Evolutionary conservation across 768 basidiomycete genomes (phyloP).

Genomic region (Sutorius australiensis): DNA sequence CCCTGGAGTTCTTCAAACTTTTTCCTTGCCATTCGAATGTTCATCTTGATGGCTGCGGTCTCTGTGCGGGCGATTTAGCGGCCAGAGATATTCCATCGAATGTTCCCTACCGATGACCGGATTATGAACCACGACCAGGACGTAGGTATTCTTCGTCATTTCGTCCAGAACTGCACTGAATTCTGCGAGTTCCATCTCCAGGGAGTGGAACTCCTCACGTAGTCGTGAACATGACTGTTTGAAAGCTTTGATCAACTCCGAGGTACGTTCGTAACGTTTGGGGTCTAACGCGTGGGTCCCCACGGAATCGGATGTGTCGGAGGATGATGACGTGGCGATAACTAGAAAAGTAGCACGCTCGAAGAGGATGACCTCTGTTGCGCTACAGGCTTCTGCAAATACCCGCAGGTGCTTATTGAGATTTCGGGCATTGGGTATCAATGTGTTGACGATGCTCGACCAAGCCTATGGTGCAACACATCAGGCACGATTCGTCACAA

Average conservation of each 20-base stretch:
- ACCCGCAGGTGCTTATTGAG: constrained; percentile 83
- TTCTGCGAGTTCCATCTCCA: constrained; percentile 82
- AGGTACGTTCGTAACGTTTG: constrained; percentile 81
- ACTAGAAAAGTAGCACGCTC: constrained; percentile 98
- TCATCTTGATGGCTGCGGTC: constrained; percentile 82
- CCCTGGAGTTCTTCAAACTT: constrained; percentile 91
- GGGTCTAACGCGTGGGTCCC: constrained; percentile 51
- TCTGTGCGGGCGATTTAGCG: constrained; percentile 44
- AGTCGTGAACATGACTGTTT: constrained; percentile 86
- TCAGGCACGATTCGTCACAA: constrained; percentile 9
- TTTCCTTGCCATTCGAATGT: constrained; percentile 78
- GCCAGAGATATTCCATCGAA: not conserved
- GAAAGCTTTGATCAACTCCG: constrained; percentile 94
- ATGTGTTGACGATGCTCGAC: constrained; percentile 94
- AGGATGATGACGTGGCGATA: constrained; percentile 75
- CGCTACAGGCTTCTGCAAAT: constrained; percentile 82
- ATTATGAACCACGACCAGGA: constrained; percentile 85
- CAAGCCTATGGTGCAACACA: constrained; percentile 65
- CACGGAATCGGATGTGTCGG: constrained; percentile 31
- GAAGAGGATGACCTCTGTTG: constrained; percentile 92
- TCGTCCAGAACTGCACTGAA: constrained; percentile 90
- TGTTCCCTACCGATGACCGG: constrained; percentile 70
- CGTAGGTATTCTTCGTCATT: constrained; percentile 90
- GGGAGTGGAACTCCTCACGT: constrained; percentile 78
- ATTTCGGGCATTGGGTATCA: constrained; percentile 92